Percentiles rank a stretch among this genome's conserved stretches.
phyloP scores from a whole-genome alignment of 1,284 basidiomycete genomes.

The Ustilago nuda region DNA sequence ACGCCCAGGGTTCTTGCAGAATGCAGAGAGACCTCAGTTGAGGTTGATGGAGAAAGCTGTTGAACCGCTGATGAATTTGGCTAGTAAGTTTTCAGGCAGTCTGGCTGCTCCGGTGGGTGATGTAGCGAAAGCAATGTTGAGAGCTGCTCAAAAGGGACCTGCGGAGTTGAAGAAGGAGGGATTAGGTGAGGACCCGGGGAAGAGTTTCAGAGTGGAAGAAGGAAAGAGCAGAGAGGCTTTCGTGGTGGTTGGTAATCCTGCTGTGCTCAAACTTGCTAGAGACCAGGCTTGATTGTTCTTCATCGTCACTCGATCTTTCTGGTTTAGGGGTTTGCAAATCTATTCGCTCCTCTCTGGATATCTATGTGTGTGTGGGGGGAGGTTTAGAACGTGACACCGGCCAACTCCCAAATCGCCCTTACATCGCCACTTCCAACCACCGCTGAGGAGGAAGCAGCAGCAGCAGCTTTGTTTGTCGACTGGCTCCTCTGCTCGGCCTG shows the following conservation, averaged over 20 bases:
- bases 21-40: slow-evolving; percentile 53
- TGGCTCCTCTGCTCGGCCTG: not conserved
- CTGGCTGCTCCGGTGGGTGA: slow-evolving; percentile 17
- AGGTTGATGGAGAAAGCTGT: slow-evolving; percentile 69
- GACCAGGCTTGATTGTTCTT: slow-evolving; percentile 2
- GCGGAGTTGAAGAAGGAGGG: slow-evolving; percentile 9
- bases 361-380: not conserved
- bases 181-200: not conserved
- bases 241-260: slow-evolving; percentile 13
- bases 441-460: not conserved
- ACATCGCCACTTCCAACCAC: not conserved
- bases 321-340: too few relatives aligned
- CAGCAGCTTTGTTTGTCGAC: not conserved
- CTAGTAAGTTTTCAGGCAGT: slow-evolving; percentile 12
- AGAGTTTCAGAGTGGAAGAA: slow-evolving; percentile 26
- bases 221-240: not conserved
- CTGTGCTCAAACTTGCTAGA: slow-evolving; percentile 19
- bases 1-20: slow-evolving; percentile 74
- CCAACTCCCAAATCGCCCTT: slow-evolving; percentile 28
- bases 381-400: slow-evolving; percentile 21
- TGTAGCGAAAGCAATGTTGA: slow-evolving; percentile 49
- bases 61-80: slow-evolving; percentile 13
- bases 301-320: too few relatives aligned
- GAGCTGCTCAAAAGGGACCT: slow-evolving; percentile 30
- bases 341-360: not conserved